These are phyloP conservation scores for Suillus placidus DNA, from an alignment of 768 basidiomycete species.

Conservation along the genomic window DNA sequence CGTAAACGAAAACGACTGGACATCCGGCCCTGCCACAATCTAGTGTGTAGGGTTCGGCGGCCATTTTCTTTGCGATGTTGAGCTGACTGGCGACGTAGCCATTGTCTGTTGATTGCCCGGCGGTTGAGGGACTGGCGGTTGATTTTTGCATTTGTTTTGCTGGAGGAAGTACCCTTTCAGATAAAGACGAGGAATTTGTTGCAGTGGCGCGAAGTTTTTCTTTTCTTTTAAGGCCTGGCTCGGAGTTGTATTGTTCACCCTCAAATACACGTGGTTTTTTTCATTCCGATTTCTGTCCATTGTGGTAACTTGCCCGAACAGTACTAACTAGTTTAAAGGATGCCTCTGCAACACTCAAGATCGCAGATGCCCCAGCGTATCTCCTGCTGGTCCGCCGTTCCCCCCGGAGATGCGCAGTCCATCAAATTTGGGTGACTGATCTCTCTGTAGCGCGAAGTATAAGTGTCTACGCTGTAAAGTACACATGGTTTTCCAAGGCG, in stretches of 20 bases:
- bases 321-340: neutral
- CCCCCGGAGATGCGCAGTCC: too few species aligned
- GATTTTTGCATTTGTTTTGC: neutral
- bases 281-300: neutral
- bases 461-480: neutral
- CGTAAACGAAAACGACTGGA: slow-evolving; percentile 27
- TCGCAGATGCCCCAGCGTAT: neutral
- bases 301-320: neutral
- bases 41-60: neutral
- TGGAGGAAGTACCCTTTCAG: neutral
- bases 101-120: slow-evolving; percentile 7
- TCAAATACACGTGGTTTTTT: slow-evolving; percentile 1
- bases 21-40: slow-evolving; percentile 27
- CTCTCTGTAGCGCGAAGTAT: neutral
- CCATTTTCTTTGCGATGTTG: too few species aligned
- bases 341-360: neutral
- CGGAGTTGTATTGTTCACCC: neutral
- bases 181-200: neutral
- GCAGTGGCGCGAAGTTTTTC: neutral
- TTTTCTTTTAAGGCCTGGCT: neutral
- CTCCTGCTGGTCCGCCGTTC: too few species aligned
- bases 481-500: neutral
- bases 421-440: too few species aligned
- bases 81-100: slow-evolving; percentile 4
- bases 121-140: neutral